These are phyloP conservation scores for Torulaspora delbrueckii DNA, from an alignment of 805 yeast genomes.

Conservation along the genomic window DNA sequence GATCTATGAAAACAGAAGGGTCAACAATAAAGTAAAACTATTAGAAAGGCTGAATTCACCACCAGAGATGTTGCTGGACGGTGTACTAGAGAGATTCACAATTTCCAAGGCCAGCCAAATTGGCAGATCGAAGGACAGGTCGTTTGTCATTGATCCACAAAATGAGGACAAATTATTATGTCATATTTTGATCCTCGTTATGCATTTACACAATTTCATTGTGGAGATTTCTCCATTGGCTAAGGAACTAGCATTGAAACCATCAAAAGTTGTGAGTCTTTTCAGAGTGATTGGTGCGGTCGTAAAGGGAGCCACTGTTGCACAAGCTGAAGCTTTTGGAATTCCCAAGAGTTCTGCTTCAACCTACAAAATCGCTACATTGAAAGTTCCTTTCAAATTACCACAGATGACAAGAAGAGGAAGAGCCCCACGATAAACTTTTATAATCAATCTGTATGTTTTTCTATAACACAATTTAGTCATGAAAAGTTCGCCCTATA, in stretches of 20 bases:
- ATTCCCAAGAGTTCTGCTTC: slow-evolving; percentile 55
- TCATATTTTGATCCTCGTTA: slow-evolving; percentile 62
- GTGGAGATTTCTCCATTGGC: slow-evolving; percentile 79
- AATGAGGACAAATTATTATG: slow-evolving; percentile 83
- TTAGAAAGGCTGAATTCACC: slow-evolving; percentile 60
- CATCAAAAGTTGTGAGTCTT: slow-evolving; percentile 61
- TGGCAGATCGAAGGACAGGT: slow-evolving; percentile 70
- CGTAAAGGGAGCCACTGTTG: slow-evolving; percentile 63
- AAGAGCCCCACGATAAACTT: slow-evolving; percentile 33
- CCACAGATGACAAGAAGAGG: slow-evolving; percentile 78
- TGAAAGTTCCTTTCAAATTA: slow-evolving; percentile 82
- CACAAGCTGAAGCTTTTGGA: slow-evolving; percentile 72
- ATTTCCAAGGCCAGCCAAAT: slow-evolving; percentile 55
- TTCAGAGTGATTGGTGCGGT: slow-evolving; percentile 79
- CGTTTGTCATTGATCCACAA: slow-evolving; percentile 81
- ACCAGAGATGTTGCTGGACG: slow-evolving; percentile 69
- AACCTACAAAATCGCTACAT: slow-evolving; percentile 70
- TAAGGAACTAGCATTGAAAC: slow-evolving; percentile 75
- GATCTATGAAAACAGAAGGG: slow-evolving; percentile 67
- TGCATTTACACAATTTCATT: slow-evolving; percentile 71
- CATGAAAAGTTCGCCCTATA: background rate
- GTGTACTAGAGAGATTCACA: slow-evolving; percentile 67
- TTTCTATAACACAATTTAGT: background rate
- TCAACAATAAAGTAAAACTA: slow-evolving; percentile 53
- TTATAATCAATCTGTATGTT: background rate